A percentile compares a stretch with the other conserved stretches of the same genome.
Evolutionary conservation across 352 stramenopile genomes (phyloP).

Genomic region (Globisporangium nunn): DNA sequence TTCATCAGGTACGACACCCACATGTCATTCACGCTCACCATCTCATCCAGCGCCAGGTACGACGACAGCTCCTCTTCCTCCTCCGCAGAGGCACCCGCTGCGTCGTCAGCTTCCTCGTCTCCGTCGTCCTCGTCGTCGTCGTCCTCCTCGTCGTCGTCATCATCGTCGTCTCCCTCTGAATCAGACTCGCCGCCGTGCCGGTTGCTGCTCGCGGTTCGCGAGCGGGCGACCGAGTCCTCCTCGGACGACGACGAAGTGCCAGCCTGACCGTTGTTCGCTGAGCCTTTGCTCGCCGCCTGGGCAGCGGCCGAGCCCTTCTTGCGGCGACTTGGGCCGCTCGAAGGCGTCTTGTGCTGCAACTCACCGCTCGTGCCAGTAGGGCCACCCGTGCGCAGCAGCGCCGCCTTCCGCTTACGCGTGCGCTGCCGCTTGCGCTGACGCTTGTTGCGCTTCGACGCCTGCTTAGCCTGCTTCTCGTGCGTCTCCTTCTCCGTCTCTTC

Average conservation of each 20-base stretch:
- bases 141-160: conserved; percentile 23
- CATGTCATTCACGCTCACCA: conserved; percentile 80
- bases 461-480: conserved; percentile 84
- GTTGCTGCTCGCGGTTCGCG: conserved; percentile 16
- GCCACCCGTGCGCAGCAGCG: conserved; percentile 21
- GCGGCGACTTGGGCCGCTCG: conserved; percentile 11
- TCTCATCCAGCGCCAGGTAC: conserved; percentile 64
- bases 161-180: conserved; percentile 41
- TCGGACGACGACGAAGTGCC: conserved; percentile 31
- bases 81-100: background rate
- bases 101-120: conserved; percentile 25
- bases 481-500: conserved; percentile 91
- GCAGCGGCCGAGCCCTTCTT: conserved; percentile 9
- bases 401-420: conserved; percentile 78
- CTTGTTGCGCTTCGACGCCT: conserved; percentile 81
- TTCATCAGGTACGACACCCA: conserved; percentile 81
- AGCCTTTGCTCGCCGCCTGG: background rate
- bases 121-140: conserved; percentile 31
- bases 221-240: conserved; percentile 23
- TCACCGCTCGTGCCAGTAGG: background rate
- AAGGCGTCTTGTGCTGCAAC: conserved; percentile 29
- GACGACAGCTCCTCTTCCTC: conserved; percentile 20
- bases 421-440: conserved; percentile 80
- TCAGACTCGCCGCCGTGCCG: conserved; percentile 50
- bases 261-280: background rate